These are phyloP conservation scores for Solanum hybrid DNA, from an alignment of 305 asterid genomes.

Conservation along the genomic window DNA sequence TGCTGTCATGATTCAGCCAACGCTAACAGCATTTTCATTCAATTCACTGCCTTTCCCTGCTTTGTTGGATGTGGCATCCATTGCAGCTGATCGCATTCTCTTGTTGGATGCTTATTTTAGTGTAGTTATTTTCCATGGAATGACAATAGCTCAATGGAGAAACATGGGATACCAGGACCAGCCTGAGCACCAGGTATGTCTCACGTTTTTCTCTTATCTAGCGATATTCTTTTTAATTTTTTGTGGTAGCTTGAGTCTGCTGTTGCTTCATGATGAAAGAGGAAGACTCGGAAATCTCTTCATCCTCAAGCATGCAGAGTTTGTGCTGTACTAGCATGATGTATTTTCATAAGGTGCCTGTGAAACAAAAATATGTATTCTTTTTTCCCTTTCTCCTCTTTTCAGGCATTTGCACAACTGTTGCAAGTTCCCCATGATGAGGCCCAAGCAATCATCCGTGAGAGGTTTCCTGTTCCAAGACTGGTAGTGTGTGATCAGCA, in stretches of 20 bases:
- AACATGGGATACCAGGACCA: conserved; percentile 94
- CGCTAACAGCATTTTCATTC: conserved; percentile 77
- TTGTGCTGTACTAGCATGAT: not conserved
- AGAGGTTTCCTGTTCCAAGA: conserved; percentile 94
- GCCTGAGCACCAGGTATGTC: conserved; percentile 72
- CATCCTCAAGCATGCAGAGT: not conserved
- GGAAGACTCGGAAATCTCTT: not conserved
- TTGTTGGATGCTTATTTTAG: conserved; percentile 92
- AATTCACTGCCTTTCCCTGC: conserved; percentile 86
- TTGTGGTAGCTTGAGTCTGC: not conserved
- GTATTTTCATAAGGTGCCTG: not conserved
- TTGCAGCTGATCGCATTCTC: conserved; percentile 89
- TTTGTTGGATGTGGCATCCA: conserved; percentile 86
- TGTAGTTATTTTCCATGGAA: conserved; percentile 92
- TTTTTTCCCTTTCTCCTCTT: not conserved
- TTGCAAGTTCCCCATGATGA: conserved; percentile 93
- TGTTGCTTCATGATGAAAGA: not conserved
- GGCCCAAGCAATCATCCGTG: conserved; percentile 68
- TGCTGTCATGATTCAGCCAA: conserved; percentile 97
- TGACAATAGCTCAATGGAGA: conserved; percentile 99
- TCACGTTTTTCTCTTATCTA: conserved; percentile 4
- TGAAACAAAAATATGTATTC: not conserved
- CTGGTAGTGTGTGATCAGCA: conserved; percentile 98
- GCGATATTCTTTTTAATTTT: not conserved
- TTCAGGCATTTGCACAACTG: conserved; percentile 70